phyloP scores from a whole-genome alignment of 129 eudicot species.

The Ambrosia artemisiifolia region DNA sequence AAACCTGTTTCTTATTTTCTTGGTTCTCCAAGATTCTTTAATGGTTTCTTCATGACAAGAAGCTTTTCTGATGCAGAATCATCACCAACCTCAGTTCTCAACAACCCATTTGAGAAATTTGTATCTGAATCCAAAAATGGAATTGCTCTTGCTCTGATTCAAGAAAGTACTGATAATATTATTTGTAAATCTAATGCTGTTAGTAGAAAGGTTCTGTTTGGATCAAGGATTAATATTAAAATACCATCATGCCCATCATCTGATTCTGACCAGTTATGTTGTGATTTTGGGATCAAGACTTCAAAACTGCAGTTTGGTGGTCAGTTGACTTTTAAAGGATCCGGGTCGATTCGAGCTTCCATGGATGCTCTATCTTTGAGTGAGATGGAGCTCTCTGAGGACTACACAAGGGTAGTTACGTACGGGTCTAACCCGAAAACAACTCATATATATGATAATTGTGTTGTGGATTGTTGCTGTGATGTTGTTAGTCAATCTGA shows the following conservation, averaged over 20 bases:
- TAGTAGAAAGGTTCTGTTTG: constrained; percentile 35
- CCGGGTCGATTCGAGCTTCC: constrained; percentile 20
- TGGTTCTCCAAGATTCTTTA: constrained; percentile 67
- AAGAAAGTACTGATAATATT: constrained; percentile 32
- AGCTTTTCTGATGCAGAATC: constrained; percentile 17
- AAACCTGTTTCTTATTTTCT: constrained; percentile 47
- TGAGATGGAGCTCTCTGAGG: constrained; percentile 91
- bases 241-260: constrained; percentile 55
- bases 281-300: constrained; percentile 78
- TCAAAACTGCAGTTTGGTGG: constrained; percentile 30
- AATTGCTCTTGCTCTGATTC: constrained; percentile 49
- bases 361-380: constrained; percentile 47
- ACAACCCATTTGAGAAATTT: constrained; percentile 50
- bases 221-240: constrained; percentile 57
- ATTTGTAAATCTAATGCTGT: constrained; percentile 38
- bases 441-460: constrained; percentile 72
- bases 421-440: constrained; percentile 92
- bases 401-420: constrained; percentile 77
- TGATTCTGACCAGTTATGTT: constrained; percentile 36
- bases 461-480: constrained; percentile 71
- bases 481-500: constrained; percentile 34
- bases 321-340: constrained; percentile 26
- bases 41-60: constrained; percentile 48
- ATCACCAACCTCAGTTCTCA: constrained; percentile 52
- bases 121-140: constrained; percentile 31